These are phyloP conservation scores for Tanacetum coccineum DNA, from an alignment of 129 eudicot genomes.

Conservation along the genomic window DNA sequence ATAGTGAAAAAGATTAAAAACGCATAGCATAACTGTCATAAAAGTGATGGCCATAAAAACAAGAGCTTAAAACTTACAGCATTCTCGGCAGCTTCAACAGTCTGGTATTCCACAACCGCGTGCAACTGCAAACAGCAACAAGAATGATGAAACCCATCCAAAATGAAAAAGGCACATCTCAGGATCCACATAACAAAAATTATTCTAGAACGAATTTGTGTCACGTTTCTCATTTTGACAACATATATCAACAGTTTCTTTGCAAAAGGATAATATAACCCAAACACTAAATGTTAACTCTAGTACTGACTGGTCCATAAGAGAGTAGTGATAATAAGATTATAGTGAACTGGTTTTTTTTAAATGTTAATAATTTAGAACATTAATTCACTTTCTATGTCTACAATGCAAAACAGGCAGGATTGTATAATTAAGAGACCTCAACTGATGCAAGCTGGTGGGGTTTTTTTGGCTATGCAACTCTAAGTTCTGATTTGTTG, in stretches of 20 bases:
- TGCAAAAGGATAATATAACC: not conserved
- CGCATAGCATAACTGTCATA: not conserved
- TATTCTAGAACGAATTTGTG: not conserved
- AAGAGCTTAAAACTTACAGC: slow-evolving; percentile 60
- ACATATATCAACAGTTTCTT: not conserved
- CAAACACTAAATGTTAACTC: not conserved
- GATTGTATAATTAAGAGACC: too few species aligned
- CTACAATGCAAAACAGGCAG: not conserved
- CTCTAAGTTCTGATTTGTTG: not conserved
- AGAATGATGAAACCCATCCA: not conserved
- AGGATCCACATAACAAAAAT: not conserved
- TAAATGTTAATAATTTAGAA: not conserved
- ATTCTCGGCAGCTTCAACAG: slow-evolving; percentile 89
- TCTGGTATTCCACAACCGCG: slow-evolving; percentile 81
- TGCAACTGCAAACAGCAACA: slow-evolving; percentile 53
- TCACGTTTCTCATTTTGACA: not conserved
- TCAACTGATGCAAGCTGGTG: not conserved
- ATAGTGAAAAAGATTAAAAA: not conserved
- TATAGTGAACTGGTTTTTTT: too few species aligned
- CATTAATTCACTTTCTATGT: not conserved
- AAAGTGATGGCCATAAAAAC: not conserved
- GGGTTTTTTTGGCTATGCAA: not conserved
- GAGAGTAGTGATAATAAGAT: not conserved
- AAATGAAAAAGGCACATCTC: not conserved
- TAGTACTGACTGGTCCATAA: not conserved